Conservation (phyloP, 371 early-diverging fungal species). For the Rhizopus arrhizus region DNA sequence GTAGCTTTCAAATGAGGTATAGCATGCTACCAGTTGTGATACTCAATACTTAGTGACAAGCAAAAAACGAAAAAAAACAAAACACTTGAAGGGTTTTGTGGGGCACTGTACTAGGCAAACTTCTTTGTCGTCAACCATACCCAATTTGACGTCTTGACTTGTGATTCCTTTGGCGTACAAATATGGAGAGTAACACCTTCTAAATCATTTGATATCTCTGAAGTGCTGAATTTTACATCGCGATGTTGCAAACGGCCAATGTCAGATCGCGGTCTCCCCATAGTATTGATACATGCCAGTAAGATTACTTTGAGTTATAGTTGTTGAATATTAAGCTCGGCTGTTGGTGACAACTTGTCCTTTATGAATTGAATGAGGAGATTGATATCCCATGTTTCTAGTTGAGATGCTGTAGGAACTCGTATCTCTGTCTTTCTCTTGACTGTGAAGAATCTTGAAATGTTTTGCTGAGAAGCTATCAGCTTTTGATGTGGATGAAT, state of each 20-base stretch:
- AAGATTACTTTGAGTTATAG: slow-evolving; percentile 12
- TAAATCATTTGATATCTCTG: not conserved
- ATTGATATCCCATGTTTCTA: slow-evolving; percentile 1
- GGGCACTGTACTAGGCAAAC: slow-evolving; percentile 5
- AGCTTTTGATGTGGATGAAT: slow-evolving; percentile 2
- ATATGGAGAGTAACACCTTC: too few relatives aligned
- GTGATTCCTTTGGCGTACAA: slow-evolving; percentile 9
- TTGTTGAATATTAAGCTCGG: not conserved
- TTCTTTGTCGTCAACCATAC: not conserved
- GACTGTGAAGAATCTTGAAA: slow-evolving; percentile 8
- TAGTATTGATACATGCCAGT: slow-evolving; percentile 14
- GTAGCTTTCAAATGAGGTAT: too few relatives aligned
- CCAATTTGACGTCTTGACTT: not conserved
- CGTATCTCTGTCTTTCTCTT: not conserved
- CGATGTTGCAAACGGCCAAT: slow-evolving; percentile 9
- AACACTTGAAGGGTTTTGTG: too few relatives aligned
- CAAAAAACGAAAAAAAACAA: too few relatives aligned
- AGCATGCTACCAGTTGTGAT: too few relatives aligned
- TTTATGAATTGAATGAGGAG: slow-evolving; percentile 1
- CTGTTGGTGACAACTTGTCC: not conserved
- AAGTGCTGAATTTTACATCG: not conserved
- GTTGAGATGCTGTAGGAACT: not conserved
- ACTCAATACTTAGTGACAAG: too few relatives aligned
- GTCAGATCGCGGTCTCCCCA: slow-evolving; percentile 13
- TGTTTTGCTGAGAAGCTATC: not conserved